Evolutionary conservation across 1,284 basidiomycete genomes (phyloP).

Genomic region (Cryptococcus deneoformans): DNA sequence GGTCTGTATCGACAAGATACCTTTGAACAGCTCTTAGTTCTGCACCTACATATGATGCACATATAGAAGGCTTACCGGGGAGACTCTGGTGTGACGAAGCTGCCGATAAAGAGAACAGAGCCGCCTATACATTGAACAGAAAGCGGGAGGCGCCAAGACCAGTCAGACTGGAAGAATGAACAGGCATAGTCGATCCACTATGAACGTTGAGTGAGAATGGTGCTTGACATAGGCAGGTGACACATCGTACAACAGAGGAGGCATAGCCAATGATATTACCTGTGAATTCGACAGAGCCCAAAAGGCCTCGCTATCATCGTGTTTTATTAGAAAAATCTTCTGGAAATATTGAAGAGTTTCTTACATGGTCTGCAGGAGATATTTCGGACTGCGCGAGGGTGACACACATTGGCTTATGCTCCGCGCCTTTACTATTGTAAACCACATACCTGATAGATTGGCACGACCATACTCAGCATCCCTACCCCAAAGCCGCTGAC

Average conservation of each 20-base stretch:
- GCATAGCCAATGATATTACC: slow-evolving; percentile 92
- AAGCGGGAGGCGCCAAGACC: slow-evolving; percentile 79
- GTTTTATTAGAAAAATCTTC: not conserved
- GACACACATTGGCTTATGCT: not conserved
- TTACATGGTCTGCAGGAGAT: slow-evolving; percentile 81
- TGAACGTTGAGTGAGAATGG: not conserved
- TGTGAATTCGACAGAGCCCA: slow-evolving; percentile 97
- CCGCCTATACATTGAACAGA: slow-evolving; percentile 90
- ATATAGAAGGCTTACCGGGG: slow-evolving; percentile 59
- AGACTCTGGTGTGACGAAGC: slow-evolving; percentile 86
- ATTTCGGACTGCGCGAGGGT: slow-evolving; percentile 69
- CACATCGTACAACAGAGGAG: slow-evolving; percentile 74
- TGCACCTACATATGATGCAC: not conserved
- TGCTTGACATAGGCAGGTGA: not conserved
- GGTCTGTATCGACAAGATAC: slow-evolving; percentile 88
- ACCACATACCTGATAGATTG: slow-evolving; percentile 68
- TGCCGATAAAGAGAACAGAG: slow-evolving; percentile 73
- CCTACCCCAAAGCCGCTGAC: slow-evolving; percentile 93
- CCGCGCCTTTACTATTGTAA: not conserved
- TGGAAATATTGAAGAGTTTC: not conserved
- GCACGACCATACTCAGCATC: slow-evolving; percentile 90
- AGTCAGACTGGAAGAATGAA: slow-evolving; percentile 77
- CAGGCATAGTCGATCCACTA: slow-evolving; percentile 96
- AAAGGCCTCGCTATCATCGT: slow-evolving; percentile 66
- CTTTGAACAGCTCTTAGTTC: slow-evolving; percentile 48